phyloP scores from a whole-genome alignment of 306 rosid species.

The Astragalus membranaceus region DNA sequence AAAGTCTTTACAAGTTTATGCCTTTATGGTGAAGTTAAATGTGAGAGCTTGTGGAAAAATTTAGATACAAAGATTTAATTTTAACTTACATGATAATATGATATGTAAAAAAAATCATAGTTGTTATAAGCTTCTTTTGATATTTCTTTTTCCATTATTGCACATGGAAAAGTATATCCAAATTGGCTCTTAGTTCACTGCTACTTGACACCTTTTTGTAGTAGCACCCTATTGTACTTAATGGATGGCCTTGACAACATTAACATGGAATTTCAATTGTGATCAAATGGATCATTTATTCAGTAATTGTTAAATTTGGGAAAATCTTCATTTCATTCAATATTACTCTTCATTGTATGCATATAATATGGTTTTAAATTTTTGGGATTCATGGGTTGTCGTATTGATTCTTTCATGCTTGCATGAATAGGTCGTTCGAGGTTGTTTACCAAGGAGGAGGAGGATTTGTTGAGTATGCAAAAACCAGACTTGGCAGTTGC shows the following conservation, averaged over 20 bases:
- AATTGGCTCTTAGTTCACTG: not conserved
- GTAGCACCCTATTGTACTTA: not conserved
- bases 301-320: not conserved
- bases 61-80: not conserved
- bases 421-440: slow-evolving; percentile 47
- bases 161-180: too few relatives aligned
- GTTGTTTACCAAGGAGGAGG: slow-evolving; percentile 79
- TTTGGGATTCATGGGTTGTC: not conserved
- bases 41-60: not conserved
- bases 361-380: not conserved
- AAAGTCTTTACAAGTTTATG: too few relatives aligned
- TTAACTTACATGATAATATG: not conserved
- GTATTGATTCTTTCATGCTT: slow-evolving; percentile 14
- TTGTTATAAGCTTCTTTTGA: too few relatives aligned
- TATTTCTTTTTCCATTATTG: not conserved
- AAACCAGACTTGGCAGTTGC: slow-evolving; percentile 65
- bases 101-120: not conserved
- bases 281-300: not conserved
- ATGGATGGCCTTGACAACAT: not conserved
- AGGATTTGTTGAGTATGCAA: slow-evolving; percentile 43
- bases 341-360: not conserved
- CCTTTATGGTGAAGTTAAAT: not conserved
- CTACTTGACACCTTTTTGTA: too few relatives aligned
- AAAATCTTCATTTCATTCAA: not conserved
- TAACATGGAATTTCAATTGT: not conserved